phyloP scores from a whole-genome alignment of 2,329 filamentous ascomycete genomes.

The Blastomyces silverae region DNA sequence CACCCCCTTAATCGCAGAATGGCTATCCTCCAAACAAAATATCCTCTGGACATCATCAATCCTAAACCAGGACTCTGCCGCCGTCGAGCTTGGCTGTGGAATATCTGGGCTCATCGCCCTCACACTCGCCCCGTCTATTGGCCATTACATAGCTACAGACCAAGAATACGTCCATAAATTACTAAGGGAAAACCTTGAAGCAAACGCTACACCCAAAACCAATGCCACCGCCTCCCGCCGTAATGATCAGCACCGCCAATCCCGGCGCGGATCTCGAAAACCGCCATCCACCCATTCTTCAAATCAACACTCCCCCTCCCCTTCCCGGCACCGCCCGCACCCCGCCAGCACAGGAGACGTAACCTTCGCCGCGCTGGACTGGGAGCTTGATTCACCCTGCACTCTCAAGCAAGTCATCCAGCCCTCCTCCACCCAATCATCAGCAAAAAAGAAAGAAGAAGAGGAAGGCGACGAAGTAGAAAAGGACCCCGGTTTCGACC shows the following conservation, averaged over 20 bases:
- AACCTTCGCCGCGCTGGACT: conserved; percentile 63
- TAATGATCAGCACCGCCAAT: conserved; percentile 4
- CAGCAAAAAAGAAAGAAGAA: neutral
- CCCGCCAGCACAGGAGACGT: conserved; percentile 38
- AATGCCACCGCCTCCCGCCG: conserved; percentile 3
- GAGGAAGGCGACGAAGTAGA: conserved; percentile 27
- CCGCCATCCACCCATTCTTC: conserved; percentile 11
- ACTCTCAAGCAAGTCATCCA: conserved; percentile 41
- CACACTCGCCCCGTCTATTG: conserved; percentile 55
- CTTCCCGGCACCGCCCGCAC: conserved; percentile 5
- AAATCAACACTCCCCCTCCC: conserved; percentile 15
- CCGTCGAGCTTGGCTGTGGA: conserved; percentile 83
- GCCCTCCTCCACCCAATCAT: neutral
- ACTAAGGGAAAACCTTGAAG: conserved; percentile 66
- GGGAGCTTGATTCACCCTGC: conserved; percentile 58
- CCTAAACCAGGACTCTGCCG: conserved; percentile 50
- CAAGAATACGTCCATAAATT: conserved; percentile 76
- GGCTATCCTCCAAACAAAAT: conserved; percentile 61
- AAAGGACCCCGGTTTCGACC: conserved; percentile 53
- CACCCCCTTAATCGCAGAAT: conserved; percentile 72
- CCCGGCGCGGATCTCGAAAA: neutral
- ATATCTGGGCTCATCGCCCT: conserved; percentile 74
- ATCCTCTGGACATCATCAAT: conserved; percentile 53
- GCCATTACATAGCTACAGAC: conserved; percentile 72
- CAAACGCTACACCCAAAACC: conserved; percentile 24